Conservation (phyloP, 1,139 yeast genomes). For the Protomyces gravidus region DNA sequence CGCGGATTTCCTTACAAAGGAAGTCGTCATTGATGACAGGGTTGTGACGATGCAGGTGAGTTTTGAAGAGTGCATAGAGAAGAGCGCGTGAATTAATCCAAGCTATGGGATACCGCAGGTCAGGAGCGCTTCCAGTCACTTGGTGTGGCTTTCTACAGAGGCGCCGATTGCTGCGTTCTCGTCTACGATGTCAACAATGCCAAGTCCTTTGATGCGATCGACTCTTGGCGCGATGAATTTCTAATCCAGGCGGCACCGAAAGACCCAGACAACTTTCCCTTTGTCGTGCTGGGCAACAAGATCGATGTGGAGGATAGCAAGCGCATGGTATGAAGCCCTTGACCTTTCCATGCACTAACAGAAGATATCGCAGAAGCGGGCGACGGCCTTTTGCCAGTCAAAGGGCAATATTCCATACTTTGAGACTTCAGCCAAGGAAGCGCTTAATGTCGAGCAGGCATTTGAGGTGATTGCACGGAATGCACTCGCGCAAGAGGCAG, state of each 20-base stretch:
- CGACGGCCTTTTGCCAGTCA: slow-evolving; percentile 77
- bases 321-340: slow-evolving; percentile 54
- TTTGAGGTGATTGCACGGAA: slow-evolving; percentile 93
- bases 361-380: slow-evolving; percentile 60
- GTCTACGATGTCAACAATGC: slow-evolving; percentile 93
- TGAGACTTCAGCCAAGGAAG: slow-evolving; percentile 88
- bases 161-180: slow-evolving; percentile 96
- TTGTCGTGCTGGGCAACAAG: slow-evolving; percentile 90
- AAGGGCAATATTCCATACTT: slow-evolving; percentile 89
- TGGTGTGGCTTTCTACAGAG: slow-evolving; percentile 96
- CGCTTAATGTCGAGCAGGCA: slow-evolving; percentile 89
- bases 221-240: slow-evolving; percentile 94
- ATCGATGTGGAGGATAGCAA: slow-evolving; percentile 90
- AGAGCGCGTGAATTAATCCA: slow-evolving; percentile 42
- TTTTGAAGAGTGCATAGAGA: not conserved
- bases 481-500: slow-evolving; percentile 86
- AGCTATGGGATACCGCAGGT: slow-evolving; percentile 89
- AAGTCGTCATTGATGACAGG: slow-evolving; percentile 75
- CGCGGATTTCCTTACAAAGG: slow-evolving; percentile 93
- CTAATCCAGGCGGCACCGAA: slow-evolving; percentile 86
- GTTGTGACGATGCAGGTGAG: slow-evolving; percentile 62
- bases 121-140: slow-evolving; percentile 86
- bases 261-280: slow-evolving; percentile 93
- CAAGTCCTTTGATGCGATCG: slow-evolving; percentile 82
- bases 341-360: not conserved